Conservation (phyloP, 331 rosid genomes). For the Pyracantha coccinea region DNA sequence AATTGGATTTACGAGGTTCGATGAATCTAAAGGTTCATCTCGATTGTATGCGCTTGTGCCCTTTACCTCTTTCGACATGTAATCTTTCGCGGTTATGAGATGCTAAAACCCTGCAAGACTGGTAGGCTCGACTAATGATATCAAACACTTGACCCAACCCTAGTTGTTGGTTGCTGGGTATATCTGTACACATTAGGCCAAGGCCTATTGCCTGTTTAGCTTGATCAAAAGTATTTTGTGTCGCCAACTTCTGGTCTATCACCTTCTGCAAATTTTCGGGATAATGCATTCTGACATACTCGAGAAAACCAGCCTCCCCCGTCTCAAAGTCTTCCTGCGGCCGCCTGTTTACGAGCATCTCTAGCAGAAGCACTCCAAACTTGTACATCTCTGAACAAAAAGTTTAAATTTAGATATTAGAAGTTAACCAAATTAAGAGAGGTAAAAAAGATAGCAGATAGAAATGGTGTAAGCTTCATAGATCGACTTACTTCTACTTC, state of each 20-base stretch:
- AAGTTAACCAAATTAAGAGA: not conserved
- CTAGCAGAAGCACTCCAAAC: constrained; percentile 48
- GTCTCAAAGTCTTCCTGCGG: constrained; percentile 29
- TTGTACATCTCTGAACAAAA: constrained; percentile 33
- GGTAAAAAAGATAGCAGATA: not conserved
- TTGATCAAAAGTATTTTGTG: constrained; percentile 29
- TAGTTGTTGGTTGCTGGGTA: constrained; percentile 25
- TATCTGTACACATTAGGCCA: constrained; percentile 45
- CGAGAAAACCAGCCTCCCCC: constrained; percentile 32
- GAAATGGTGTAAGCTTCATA: not conserved
- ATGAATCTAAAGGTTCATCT: constrained; percentile 3
- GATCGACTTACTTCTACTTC: constrained; percentile 29
- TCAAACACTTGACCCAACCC: constrained; percentile 23
- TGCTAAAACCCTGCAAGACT: constrained; percentile 21
- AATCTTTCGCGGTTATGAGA: constrained; percentile 15
- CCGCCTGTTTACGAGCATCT: constrained; percentile 29
- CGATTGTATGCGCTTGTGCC: constrained; percentile 15
- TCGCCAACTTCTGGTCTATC: constrained; percentile 39
- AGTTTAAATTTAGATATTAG: not conserved
- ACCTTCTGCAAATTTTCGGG: constrained; percentile 26
- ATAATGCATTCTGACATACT: constrained; percentile 32
- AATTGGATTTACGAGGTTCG: not conserved
- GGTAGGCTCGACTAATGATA: constrained; percentile 28
- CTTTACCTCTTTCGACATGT: constrained; percentile 28
- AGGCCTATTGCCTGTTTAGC: constrained; percentile 27